Conservation (phyloP, 73 alveolate genomes). For the Tetrahymena borealis region DNA sequence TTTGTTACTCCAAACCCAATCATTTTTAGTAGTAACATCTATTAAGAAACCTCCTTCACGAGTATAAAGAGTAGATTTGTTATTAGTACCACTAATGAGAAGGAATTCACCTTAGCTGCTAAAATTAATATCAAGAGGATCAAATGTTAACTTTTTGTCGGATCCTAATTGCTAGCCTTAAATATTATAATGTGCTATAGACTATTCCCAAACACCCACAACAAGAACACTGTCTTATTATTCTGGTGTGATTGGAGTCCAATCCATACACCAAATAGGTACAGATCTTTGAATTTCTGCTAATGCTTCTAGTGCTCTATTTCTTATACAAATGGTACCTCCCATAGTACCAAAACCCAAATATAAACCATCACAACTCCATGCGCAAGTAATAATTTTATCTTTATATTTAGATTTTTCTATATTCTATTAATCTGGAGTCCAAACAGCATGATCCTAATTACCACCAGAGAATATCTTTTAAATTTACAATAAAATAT, state of each 20-base stretch:
- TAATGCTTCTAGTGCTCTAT: slow-evolving; percentile 14
- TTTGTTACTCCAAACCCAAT: slow-evolving; percentile 32
- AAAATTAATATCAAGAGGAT: slow-evolving; percentile 34
- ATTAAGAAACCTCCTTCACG: slow-evolving; percentile 37
- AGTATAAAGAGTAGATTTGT: slow-evolving; percentile 15
- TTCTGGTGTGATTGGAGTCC: slow-evolving; percentile 36
- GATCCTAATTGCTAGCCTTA: slow-evolving; percentile 26
- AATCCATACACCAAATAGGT: slow-evolving; percentile 47
- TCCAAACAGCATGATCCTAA: slow-evolving; percentile 22
- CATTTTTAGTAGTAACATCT: slow-evolving; percentile 20
- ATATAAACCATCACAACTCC: slow-evolving; percentile 39
- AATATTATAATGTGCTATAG: slow-evolving; percentile 5
- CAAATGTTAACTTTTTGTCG: slow-evolving; percentile 2
- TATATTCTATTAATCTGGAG: slow-evolving; percentile 12
- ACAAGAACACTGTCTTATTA: background rate
- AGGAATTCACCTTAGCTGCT: slow-evolving; percentile 18
- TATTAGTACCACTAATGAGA: slow-evolving; percentile 29
- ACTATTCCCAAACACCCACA: slow-evolving; percentile 31
- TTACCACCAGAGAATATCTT: slow-evolving; percentile 20
- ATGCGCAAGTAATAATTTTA: slow-evolving; percentile 23
- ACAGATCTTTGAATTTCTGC: slow-evolving; percentile 20
- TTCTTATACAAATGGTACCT: slow-evolving; percentile 17
- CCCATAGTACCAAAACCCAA: slow-evolving; percentile 31
- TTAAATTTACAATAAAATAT: background rate
- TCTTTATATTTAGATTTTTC: slow-evolving; percentile 32